Base-by-base conservation (phyloP, 805 yeast genomes). In the Hanseniaspora taiwanica region DNA sequence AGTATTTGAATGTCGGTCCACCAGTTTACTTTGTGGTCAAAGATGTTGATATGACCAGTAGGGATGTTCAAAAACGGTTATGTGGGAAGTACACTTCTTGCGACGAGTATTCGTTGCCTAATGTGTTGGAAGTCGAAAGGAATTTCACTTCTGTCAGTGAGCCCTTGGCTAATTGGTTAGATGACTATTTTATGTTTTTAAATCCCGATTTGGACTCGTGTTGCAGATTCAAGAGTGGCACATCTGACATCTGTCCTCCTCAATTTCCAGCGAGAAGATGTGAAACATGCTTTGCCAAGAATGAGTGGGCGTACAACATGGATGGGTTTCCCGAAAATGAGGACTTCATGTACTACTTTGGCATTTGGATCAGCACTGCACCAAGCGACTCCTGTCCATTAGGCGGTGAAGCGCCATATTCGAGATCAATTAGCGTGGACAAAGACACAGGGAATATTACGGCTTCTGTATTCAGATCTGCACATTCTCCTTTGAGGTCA, bases 331-430 rank as follows among this genome's bases (percentile, higher is more conserved):
- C 98, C 0, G 74, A 74, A 50, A 76, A 75, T 27, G 65, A 65
- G 1, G 78, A 77, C 27, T 89, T 89, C 52, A 72, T 81, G 74
- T 65, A 64, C 35, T 84, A 68, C 49, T 79, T 86, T 54, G 58
- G 72, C 18, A 73, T 80, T 33, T 89, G 98, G 98, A 82, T 89
- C 20, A 67, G 74, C 31, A 62, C 84, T 1, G 21, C 36, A 6
- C 82, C 84, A 20, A 81, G 94, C 42, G 91, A 82, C 51, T 84
- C 89, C 2, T 89, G 98, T 58, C 96, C 97, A 1, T 63, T 89
- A 21, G 97, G 95, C 3, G 98, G 98, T 2, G 81, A 82, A 52
- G 96, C 96, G 0, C 94, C 96, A 0, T 89, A 89, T 54, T 68
- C 81, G 1, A 59, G 66, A 4, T 66, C 86, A 1, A 29, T 29